Evolutionary conservation across 2,329 filamentous ascomycete species (phyloP), one percentile per base, ranked within the genome.

Genomic region (Fusarium sp.): DNA sequence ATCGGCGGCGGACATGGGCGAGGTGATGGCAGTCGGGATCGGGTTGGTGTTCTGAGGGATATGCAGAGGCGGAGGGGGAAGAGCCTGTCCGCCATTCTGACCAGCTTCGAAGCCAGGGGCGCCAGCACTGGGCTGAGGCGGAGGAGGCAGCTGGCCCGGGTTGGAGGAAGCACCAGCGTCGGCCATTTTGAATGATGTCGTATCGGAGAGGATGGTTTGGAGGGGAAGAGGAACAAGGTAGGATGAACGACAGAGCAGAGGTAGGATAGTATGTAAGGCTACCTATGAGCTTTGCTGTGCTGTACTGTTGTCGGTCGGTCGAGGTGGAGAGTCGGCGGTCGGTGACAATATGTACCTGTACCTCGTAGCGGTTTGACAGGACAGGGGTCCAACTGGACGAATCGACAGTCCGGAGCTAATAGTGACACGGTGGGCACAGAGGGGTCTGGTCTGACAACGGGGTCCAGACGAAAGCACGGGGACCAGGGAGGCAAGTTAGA

Each of bases 41-140:
- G 94, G 93, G 77, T 98, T 98, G 78, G 89, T 98, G 84, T 98
- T 98, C 82, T 96, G 94, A 28, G 95, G 94, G 77, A 98, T 98
- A 80, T 97, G 92, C 65, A 97, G 90, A 72, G 94, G 92, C 66
- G 94, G 94, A 59, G 95, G 94, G 62, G 93, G 92, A 92, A 98
- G 94, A 80, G 85, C 82, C 82, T 93, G 91, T 31, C 28, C 28
- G 73, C 87, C 87, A 77, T 89, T 89, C 82, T 93, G 92, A 71
- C 86, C 84, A 76, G 87, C 88, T 77, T 94, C 92, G 81, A 92
- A 94, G 77, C 92, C 93, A 73, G 92, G 90, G 71, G 91, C 90
- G 76, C 89, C 91, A 73, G 89, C 85, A 74, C 91, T 88, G 65
- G 87, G 82, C 79, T 92, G 89, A 57, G 91, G 88, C 69, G 90